These are phyloP conservation scores for Brassica napus DNA, from an alignment of 345 rosid species.

Conservation along the genomic window Da-Ae NC_063451.1:700501-701000, in stretches of 20 bases:
- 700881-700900: neutral
- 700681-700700: slow-evolving; percentile 26
- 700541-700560: neutral
- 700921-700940: no score
- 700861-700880: neutral
- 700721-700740: neutral
- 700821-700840: neutral
- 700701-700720: neutral
- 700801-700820: neutral
- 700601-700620: slow-evolving; percentile 10
- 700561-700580: neutral
- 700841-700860: no score
- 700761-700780: neutral
- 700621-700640: slow-evolving; percentile 1
- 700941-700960: no score
- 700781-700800: neutral
- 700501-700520: neutral
- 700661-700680: neutral
- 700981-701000: no score
- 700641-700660: neutral
- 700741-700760: neutral
- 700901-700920: no score
- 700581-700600: neutral
- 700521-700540: neutral
- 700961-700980: no score